Conservation (phyloP, 2,329 filamentous ascomycete genomes). For the Aspergillus sp. region DNA sequence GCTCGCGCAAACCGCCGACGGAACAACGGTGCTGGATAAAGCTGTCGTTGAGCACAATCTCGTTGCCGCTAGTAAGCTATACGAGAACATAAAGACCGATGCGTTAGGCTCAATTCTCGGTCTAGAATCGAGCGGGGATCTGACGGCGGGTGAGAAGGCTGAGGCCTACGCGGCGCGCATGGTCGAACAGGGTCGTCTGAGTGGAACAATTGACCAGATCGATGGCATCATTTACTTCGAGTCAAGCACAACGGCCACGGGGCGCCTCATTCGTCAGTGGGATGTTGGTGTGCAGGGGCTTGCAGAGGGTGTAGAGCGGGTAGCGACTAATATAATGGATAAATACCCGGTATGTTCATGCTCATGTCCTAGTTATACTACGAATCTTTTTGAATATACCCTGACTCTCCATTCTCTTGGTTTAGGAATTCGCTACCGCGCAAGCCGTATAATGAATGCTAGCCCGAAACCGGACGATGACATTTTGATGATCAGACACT, state of each 20-base stretch:
- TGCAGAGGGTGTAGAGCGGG: constrained; percentile 86
- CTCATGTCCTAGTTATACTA: background rate
- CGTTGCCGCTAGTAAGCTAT: constrained; percentile 78
- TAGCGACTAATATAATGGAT: constrained; percentile 78
- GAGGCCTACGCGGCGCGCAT: constrained; percentile 92
- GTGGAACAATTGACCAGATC: constrained; percentile 93
- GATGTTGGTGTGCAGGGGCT: constrained; percentile 85
- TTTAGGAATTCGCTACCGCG: constrained; percentile 39
- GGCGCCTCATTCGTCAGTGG: constrained; percentile 80
- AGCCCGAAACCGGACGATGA: background rate
- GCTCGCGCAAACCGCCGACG: constrained; percentile 85
- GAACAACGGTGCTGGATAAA: constrained; percentile 88
- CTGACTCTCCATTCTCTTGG: constrained; percentile 6
- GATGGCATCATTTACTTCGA: constrained; percentile 88
- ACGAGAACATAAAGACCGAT: constrained; percentile 76
- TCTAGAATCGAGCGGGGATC: constrained; percentile 58
- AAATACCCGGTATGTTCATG: constrained; percentile 70
- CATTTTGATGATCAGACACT: constrained; percentile 21
- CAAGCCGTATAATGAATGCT: constrained; percentile 40
- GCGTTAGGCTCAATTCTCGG: constrained; percentile 78
- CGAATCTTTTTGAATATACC: background rate
- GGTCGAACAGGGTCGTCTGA: constrained; percentile 90
- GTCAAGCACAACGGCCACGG: constrained; percentile 67
- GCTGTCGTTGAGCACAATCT: constrained; percentile 97
- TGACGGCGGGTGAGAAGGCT: constrained; percentile 68